Base-by-base conservation (phyloP, 2,329 filamentous ascomycete genomes). In the Aspergillus sp. region DNA sequence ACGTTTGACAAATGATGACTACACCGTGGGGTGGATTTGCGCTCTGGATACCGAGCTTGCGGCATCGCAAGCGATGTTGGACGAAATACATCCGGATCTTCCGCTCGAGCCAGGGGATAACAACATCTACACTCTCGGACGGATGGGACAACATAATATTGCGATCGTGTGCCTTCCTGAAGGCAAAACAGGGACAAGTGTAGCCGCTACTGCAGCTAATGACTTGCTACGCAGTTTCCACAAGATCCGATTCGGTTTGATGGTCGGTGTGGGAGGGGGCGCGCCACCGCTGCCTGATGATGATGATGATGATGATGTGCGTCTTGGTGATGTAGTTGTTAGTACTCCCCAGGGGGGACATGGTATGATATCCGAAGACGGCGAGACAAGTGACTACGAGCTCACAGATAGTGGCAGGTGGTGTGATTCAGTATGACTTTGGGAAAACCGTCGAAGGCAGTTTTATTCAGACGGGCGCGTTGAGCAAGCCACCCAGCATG, bases 291-390 rank as follows among this genome's bases (percentile, higher is more conserved):
- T 29, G 26, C 26, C 26, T 2, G 2, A 29, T 9, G 47, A 39
- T 24, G 26, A 51, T 9, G 47, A 39, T 24, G 26, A 51, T 22
- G 24, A 63, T 39, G 66, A 73, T 60, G 71, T 73, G 6, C 64
- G 69, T 9, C 67, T 73, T 6, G 70, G 71, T 20, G 70, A 74
- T 64, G 61, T 73, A 10, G 70, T 71, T 22, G 61, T 73, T 20
- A 68, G 67, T 31, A 55, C 55, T 42, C 69, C 69, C 7, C 26
- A 29, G 7, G 26, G 26, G 7, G 7, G 26, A 2, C 26, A 29
- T 29, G 26, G 26, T 29, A 26, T 26, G 26, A 26, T 6, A 26
- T 26, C 26, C 26, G 7, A 26, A 6, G 5, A 26, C 4, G 24
- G 24, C 2, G 24, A 26, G 24, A 26, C 3, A 26, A 26, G 24